phyloP scores from a whole-genome alignment of 2,329 filamentous ascomycete species.

The Remersonia thermophila region DNA sequence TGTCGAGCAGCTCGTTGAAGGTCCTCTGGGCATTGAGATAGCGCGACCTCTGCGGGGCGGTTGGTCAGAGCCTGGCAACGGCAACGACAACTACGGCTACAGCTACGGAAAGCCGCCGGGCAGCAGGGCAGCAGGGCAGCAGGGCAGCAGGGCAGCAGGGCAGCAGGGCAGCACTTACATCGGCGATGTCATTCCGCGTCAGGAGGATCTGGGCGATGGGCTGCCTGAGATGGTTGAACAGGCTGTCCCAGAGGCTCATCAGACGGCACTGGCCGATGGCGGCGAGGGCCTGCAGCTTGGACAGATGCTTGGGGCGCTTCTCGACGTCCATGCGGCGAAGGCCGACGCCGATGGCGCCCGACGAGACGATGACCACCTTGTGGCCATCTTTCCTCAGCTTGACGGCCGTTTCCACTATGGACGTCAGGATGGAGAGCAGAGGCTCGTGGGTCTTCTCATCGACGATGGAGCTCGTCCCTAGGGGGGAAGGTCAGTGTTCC shows the following conservation, averaged over 20 bases:
- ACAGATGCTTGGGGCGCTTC: slow-evolving; percentile 78
- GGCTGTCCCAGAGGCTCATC: slow-evolving; percentile 88
- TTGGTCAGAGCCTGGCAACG: too few relatives aligned
- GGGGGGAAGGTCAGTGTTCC: slow-evolving; percentile 2
- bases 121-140: too few relatives aligned
- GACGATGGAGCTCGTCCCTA: slow-evolving; percentile 97
- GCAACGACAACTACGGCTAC: too few relatives aligned
- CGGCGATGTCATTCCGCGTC: slow-evolving; percentile 90
- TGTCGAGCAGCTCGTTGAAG: slow-evolving; percentile 74
- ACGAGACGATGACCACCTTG: slow-evolving; percentile 90
- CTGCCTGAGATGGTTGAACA: slow-evolving; percentile 79
- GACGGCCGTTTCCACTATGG: slow-evolving; percentile 90
- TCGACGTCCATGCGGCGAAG: slow-evolving; percentile 81
- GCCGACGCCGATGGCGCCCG: slow-evolving; percentile 90
- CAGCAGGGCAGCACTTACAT: too few relatives aligned
- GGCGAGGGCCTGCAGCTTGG: slow-evolving; percentile 82
- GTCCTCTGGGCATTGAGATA: slow-evolving; percentile 97
- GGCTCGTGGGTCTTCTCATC: slow-evolving; percentile 93
- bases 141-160: too few relatives aligned
- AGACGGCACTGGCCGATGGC: slow-evolving; percentile 93
- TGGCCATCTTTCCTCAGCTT: slow-evolving; percentile 83
- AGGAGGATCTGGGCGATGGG: slow-evolving; percentile 90
- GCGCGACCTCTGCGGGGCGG: slow-evolving; percentile 56
- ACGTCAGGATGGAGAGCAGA: slow-evolving; percentile 74
- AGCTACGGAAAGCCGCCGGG: too few relatives aligned